Percentiles rank a stretch among this genome's conserved stretches.
These are phyloP conservation scores for Bryoerythrophyllum caledonicum DNA, from an alignment of 225 moss, liverwort and hornwort species.

Conservation along the genomic window DNA sequence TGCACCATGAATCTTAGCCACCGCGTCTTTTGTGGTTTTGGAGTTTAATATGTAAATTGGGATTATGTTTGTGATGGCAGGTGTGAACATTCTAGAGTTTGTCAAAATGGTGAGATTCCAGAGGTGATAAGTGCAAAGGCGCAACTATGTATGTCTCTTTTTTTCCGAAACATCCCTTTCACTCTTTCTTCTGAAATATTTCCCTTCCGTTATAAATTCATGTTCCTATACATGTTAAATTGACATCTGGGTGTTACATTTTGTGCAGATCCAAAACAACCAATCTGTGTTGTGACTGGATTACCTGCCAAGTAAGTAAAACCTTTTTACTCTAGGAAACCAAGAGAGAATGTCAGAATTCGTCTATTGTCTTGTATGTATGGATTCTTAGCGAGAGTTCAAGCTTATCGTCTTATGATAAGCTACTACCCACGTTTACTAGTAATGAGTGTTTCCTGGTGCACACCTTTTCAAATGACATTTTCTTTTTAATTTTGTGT, in stretches of 20 bases:
- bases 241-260: background rate
- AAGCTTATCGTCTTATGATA: no score
- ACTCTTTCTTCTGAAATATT: background rate
- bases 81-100: constrained; percentile 74
- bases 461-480: background rate
- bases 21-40: background rate
- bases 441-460: background rate
- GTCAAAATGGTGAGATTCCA: constrained; percentile 72
- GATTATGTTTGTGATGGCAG: constrained; percentile 42
- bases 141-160: constrained; percentile 51
- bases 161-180: background rate
- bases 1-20: no score
- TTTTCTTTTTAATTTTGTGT: background rate
- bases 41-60: constrained; percentile 4
- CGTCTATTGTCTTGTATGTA: no score
- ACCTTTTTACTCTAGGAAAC: background rate
- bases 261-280: constrained; percentile 75
- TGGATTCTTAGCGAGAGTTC: no score
- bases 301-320: constrained; percentile 75
- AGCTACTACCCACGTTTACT: background rate
- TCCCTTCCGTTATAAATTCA: background rate
- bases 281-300: constrained; percentile 85
- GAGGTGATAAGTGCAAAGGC: constrained; percentile 60
- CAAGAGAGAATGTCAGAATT: no score
- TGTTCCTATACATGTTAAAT: no score